Percentiles rank a stretch among this genome's conserved stretches.
phyloP scores from a whole-genome alignment of 1,284 basidiomycete species.

The Fomitiporia mediterranea region DNA sequence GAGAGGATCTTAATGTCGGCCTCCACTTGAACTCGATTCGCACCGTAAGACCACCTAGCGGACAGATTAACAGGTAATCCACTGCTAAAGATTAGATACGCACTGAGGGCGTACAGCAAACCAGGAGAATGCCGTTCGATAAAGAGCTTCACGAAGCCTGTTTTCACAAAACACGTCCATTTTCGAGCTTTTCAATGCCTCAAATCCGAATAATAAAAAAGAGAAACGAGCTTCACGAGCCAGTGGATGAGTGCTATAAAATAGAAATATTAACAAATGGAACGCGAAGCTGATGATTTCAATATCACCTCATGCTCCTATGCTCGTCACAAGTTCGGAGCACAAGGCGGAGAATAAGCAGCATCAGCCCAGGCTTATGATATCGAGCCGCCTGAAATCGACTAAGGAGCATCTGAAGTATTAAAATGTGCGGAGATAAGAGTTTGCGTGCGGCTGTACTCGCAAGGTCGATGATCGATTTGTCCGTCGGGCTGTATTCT shows the following conservation, averaged over 20 bases:
- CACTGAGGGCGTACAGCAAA: conserved; percentile 87
- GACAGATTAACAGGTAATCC: conserved; percentile 2
- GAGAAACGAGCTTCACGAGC: conserved; percentile 88
- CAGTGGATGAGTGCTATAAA: conserved; percentile 80
- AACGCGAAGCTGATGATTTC: not conserved
- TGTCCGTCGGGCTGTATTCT: conserved; percentile 89
- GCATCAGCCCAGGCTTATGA: conserved; percentile 79
- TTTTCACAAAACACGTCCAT: conserved; percentile 85
- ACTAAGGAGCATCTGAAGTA: conserved; percentile 89
- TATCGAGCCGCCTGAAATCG: conserved; percentile 93
- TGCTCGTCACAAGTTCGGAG: conserved; percentile 69
- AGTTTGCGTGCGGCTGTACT: conserved; percentile 68
- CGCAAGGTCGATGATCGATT: conserved; percentile 75
- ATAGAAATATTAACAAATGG: not conserved
- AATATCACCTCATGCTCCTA: conserved; percentile 71
- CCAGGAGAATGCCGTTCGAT: conserved; percentile 84
- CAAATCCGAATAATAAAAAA: conserved; percentile 90
- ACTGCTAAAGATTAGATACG: conserved; percentile 28
- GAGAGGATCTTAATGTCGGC: conserved; percentile 85
- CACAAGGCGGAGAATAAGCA: conserved; percentile 81
- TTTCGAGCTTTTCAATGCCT: conserved; percentile 83
- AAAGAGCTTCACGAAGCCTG: conserved; percentile 72
- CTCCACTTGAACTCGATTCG: conserved; percentile 84
- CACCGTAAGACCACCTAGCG: conserved; percentile 88
- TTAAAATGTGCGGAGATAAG: conserved; percentile 77